Evolutionary conservation across 768 basidiomycete genomes (phyloP), one percentile per base, ranked within the genome.

Genomic region (Boletus pseudopeckii): DNA sequence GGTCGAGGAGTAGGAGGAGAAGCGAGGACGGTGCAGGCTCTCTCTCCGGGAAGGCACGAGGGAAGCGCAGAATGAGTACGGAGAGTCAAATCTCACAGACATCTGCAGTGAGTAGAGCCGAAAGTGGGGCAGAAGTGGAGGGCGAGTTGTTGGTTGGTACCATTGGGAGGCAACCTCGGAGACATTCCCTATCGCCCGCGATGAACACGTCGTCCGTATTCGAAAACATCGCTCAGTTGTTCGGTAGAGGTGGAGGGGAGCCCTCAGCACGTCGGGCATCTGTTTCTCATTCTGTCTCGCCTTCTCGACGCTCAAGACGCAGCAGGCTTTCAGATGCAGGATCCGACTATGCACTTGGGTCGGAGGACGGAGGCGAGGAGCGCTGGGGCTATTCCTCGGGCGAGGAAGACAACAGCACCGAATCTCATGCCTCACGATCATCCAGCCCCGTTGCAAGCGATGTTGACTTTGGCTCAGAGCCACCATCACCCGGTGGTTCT

Each of bases 331-430:
- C 85, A 14, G 80, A 81, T 18, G 76, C 72, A 30, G 80, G 76
- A 22, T 86, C 85, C 7, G 84, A 87, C 32, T 71, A 84, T 65
- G 84, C 77, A 20, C 57, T 81, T 5, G 80, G 74, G 28, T 75
- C 72, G 11, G 84, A 79, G 4, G 80, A 81, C 26, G 82, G 83
- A 37, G 77, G 74, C 53, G 82, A 84, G 41, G 89, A 92, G 58
- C 80, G 90, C n/a, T 94, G 92, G 92, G 92, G 92, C 5, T 94
- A 93, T 70, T 84, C 87, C n/a, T 92, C 92, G 4, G 89, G 82
- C 22, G 92, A 94, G 64, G 89, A 80, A 53, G 80, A 87, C 62
- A 81, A 83, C 22, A 76, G 75, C 20, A 76, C 33, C 14, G 68
- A 48, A 14, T 70, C 70, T 30, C 39, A 52, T 20, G 30, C 32